Evolutionary conservation across 2,329 filamentous ascomycete genomes (phyloP).

Genomic region (Aureobasidium sp.): DNA sequence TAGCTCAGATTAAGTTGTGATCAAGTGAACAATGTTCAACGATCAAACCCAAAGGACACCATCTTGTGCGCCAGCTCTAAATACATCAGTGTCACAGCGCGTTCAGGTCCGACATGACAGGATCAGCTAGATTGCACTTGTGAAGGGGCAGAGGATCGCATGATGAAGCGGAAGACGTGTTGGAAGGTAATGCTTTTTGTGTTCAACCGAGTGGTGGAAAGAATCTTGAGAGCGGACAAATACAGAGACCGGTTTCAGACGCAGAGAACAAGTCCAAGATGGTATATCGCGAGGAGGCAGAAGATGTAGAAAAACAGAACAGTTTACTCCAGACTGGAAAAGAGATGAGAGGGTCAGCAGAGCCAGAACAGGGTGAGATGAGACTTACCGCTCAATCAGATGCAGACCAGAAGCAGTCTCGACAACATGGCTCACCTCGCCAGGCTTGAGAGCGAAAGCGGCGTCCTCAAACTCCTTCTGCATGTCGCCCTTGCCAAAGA

Average conservation of each 20-base stretch:
- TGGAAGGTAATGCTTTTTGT: constrained; percentile 7
- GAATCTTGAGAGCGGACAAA: background rate
- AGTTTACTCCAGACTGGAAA: constrained; percentile 18
- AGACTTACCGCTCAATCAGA: constrained; percentile 79
- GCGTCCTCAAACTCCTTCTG: constrained; percentile 98
- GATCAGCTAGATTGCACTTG: background rate
- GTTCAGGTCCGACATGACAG: background rate
- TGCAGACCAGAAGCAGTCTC: constrained; percentile 92
- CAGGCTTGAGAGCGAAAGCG: constrained; percentile 80
- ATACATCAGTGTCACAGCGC: background rate
- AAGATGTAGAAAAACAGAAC: background rate
- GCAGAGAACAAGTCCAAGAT: constrained; percentile 9
- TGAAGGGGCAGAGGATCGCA: background rate
- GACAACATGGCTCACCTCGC: constrained; percentile 78
- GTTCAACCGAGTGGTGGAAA: background rate
- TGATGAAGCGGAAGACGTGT: background rate
- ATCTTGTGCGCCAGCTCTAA: background rate
- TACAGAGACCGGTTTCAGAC: constrained; percentile 1
- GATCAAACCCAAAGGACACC: background rate
- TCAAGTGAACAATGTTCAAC: background rate
- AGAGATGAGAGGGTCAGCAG: background rate
- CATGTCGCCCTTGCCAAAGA: constrained; percentile 93
- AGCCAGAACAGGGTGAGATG: background rate
- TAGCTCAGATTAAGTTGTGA: background rate
- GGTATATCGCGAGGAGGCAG: constrained; percentile 12